Evolutionary conservation across 2,329 filamentous ascomycete species (phyloP).

Genomic region (Nannizziopsis barbatae): DNA sequence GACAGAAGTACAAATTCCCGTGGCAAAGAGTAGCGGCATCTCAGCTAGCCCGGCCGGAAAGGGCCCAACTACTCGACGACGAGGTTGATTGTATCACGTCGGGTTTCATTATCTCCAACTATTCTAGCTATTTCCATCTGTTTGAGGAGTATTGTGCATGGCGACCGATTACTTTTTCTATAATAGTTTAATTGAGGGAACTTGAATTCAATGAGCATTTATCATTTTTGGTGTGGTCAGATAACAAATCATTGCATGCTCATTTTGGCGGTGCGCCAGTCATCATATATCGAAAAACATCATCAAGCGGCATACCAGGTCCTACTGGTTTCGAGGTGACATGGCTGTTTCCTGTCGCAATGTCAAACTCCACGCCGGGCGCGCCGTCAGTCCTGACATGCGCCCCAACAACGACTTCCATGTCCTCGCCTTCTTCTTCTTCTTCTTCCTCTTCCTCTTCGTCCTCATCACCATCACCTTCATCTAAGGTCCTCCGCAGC

Average conservation of each 20-base stretch:
- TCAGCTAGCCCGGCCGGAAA: constrained; percentile 35
- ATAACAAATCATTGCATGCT: not conserved
- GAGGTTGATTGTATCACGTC: constrained; percentile 33
- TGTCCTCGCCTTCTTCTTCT: constrained; percentile 28
- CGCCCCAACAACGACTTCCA: constrained; percentile 31
- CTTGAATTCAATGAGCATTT: not conserved
- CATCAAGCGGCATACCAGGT: constrained; percentile 34
- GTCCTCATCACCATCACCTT: constrained; percentile 41
- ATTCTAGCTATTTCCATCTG: constrained; percentile 1
- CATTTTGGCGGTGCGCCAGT: constrained; percentile 30
- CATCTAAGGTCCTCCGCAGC: constrained; percentile 47
- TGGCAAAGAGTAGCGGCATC: constrained; percentile 32
- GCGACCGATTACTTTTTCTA: too few relatives aligned
- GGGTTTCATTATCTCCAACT: constrained; percentile 1
- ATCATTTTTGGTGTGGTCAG: not conserved
- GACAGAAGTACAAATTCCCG: constrained; percentile 19
- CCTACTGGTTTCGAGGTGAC: constrained; percentile 18
- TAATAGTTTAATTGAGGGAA: too few relatives aligned
- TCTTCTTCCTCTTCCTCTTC: constrained; percentile 46
- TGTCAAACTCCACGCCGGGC: constrained; percentile 27
- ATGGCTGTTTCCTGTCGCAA: constrained; percentile 21
- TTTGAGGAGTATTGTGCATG: too few relatives aligned
- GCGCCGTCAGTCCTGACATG: constrained; percentile 25
- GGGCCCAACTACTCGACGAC: constrained; percentile 46
- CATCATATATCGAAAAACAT: constrained; percentile 42